Percentiles rank a stretch among this genome's conserved stretches.
These are phyloP conservation scores for Pythium periplocum DNA, from an alignment of 352 stramenopile species.

Conservation along the genomic window DNA sequence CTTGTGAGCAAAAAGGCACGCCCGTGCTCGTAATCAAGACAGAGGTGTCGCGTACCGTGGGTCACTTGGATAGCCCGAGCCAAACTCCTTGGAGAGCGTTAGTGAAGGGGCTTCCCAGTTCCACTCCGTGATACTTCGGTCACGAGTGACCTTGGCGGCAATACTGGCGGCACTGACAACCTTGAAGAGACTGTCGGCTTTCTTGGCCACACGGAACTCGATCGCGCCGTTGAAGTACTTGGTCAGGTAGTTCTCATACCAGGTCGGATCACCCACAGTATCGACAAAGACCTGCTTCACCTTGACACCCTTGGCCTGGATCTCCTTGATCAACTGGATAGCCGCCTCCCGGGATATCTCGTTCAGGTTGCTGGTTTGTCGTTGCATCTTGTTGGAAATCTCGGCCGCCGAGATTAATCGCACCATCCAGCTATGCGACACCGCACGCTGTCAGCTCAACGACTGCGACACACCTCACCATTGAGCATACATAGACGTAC, in stretches of 20 bases:
- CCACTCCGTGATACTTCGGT: conserved; percentile 87
- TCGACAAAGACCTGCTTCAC: conserved; percentile 92
- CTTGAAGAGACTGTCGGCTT: conserved; percentile 95
- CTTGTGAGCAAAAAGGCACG: too few species aligned
- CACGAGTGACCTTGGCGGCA: conserved; percentile 90
- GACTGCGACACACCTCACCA: too few species aligned
- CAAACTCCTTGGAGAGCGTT: conserved; percentile 67
- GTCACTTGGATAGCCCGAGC: conserved; percentile 90
- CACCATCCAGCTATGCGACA: conserved; percentile 79
- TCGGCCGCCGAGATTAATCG: conserved; percentile 89
- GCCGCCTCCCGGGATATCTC: conserved; percentile 91
- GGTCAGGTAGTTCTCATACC: conserved; percentile 90
- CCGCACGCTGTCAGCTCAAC: too few species aligned
- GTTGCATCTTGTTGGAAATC: conserved; percentile 95
- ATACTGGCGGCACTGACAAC: conserved; percentile 92
- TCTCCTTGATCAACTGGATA: conserved; percentile 91
- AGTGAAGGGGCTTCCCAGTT: conserved; percentile 77
- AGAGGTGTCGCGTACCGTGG: conserved; percentile 53
- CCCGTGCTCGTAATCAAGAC: too few species aligned
- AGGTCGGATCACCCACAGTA: conserved; percentile 90
- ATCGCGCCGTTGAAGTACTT: conserved; percentile 88
- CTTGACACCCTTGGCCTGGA: conserved; percentile 82
- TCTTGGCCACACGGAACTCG: conserved; percentile 94
- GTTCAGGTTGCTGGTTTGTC: conserved; percentile 89
- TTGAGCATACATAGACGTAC: conserved; percentile 21